phyloP scores from a whole-genome alignment of 768 basidiomycete species.

The Boletus sp. region DNA sequence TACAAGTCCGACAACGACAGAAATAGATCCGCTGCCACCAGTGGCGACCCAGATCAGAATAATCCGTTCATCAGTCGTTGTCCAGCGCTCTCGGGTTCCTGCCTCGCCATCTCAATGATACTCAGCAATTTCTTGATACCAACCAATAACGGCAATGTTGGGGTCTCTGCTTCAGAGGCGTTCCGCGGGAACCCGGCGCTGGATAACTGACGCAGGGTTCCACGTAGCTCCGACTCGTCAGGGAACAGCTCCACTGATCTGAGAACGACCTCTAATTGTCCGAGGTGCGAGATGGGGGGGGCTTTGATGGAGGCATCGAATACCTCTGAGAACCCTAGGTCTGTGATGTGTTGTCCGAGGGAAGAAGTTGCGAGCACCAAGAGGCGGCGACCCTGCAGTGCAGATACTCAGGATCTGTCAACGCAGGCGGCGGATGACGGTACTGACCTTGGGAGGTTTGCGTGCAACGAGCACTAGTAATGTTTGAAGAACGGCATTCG shows the following conservation, averaged over 20 bases:
- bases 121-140: conserved; percentile 94
- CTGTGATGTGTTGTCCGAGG: conserved; percentile 75
- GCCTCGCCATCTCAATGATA: conserved; percentile 93
- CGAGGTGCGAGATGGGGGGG: conserved; percentile 72
- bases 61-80: conserved; percentile 64
- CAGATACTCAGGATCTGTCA: conserved; percentile 9
- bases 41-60: conserved; percentile 31
- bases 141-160: conserved; percentile 58
- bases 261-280: conserved; percentile 72
- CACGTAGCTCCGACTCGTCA: conserved; percentile 45
- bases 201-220: conserved; percentile 61
- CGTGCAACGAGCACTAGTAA: conserved; percentile 84
- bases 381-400: conserved; percentile 76
- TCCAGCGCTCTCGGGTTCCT: conserved; percentile 83
- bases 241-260: conserved; percentile 76
- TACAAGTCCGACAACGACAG: conserved; percentile 7
- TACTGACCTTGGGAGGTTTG: conserved; percentile 83
- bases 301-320: conserved; percentile 89
- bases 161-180: conserved; percentile 42
- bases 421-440: neutral
- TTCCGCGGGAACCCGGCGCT: conserved; percentile 64
- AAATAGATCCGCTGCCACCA: neutral
- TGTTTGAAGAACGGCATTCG: conserved; percentile 88
- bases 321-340: conserved; percentile 83
- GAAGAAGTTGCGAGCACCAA: conserved; percentile 92